Percentiles rank a stretch among this genome's conserved stretches.
Conservation (phyloP, 305 asterid species). For the Rubia peregrina region DNA sequence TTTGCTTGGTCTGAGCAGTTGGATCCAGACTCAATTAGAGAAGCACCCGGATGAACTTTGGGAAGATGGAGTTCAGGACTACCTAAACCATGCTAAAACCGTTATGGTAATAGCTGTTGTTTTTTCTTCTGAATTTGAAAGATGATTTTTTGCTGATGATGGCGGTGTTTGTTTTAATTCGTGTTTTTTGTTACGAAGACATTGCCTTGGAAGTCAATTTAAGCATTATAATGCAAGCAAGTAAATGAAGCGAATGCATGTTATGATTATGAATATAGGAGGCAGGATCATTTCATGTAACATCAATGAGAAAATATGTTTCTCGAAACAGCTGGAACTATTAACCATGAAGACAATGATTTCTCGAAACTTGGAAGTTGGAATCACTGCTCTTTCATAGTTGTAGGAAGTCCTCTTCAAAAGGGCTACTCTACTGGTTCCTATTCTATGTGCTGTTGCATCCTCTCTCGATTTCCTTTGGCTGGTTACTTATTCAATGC, state of each 20-base stretch:
- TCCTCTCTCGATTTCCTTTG: background rate
- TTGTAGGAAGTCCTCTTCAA: background rate
- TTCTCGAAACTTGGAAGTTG: no score
- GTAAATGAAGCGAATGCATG: background rate
- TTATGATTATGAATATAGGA: background rate
- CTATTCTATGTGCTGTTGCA: background rate
- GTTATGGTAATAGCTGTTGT: slow-evolving; percentile 44
- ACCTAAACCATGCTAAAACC: slow-evolving; percentile 65
- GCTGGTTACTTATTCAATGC: background rate
- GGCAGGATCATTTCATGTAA: background rate
- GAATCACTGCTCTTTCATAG: no score
- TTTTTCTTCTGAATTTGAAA: slow-evolving; percentile 1
- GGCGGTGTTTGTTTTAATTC: background rate
- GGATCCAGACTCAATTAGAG: slow-evolving; percentile 77
- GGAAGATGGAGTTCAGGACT: slow-evolving; percentile 92
- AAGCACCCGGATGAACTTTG: slow-evolving; percentile 96
- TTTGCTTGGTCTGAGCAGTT: slow-evolving; percentile 42
- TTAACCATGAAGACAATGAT: no score
- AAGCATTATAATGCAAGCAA: background rate
- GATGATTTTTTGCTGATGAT: background rate
- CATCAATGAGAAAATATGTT: no score
- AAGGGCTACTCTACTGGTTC: background rate
- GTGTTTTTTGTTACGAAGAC: background rate
- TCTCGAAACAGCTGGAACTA: no score
- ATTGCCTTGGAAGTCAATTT: background rate